A percentile compares a stretch with the other conserved stretches of the same genome.
Conservation (phyloP, 2,329 filamentous ascomycete genomes). For the Mycosphaerelloides madeirae region DNA sequence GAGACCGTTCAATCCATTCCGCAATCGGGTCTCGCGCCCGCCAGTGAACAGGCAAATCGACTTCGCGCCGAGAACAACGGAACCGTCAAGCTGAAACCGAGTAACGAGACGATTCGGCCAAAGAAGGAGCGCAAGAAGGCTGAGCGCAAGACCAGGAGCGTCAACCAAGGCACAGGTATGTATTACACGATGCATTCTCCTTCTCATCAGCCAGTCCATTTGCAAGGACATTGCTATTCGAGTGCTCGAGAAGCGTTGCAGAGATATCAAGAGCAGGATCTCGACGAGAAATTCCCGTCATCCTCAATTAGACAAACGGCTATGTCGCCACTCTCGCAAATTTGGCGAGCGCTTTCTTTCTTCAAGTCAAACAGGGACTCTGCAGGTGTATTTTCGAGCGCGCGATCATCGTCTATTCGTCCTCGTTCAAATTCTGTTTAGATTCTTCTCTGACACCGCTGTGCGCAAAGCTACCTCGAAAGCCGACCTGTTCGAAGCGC, state of each 20-base stretch:
- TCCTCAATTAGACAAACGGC: no score
- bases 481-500: constrained; percentile 96
- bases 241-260: no score
- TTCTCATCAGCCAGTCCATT: background rate
- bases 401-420: background rate
- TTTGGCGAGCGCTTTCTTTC: no score
- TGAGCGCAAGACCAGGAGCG: constrained; percentile 66
- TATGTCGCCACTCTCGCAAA: no score
- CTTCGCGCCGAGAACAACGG: constrained; percentile 61
- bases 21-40: constrained; percentile 65
- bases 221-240: no score
- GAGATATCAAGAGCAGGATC: no score
- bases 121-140: constrained; percentile 87
- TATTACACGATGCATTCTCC: constrained; percentile 23
- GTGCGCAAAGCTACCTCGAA: constrained; percentile 72
- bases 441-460: constrained; percentile 25
- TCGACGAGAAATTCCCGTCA: no score
- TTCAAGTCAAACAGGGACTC: no score
- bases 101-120: constrained; percentile 91
- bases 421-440: constrained; percentile 16
- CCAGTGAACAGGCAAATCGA: constrained; percentile 51
- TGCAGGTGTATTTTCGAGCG: no score
- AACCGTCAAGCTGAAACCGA: constrained; percentile 79
- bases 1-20: constrained; percentile 91
- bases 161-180: constrained; percentile 70